Evolutionary conservation across 2,329 filamentous ascomycete genomes (phyloP).

Genomic region (Uncinocarpus reesii): DNA sequence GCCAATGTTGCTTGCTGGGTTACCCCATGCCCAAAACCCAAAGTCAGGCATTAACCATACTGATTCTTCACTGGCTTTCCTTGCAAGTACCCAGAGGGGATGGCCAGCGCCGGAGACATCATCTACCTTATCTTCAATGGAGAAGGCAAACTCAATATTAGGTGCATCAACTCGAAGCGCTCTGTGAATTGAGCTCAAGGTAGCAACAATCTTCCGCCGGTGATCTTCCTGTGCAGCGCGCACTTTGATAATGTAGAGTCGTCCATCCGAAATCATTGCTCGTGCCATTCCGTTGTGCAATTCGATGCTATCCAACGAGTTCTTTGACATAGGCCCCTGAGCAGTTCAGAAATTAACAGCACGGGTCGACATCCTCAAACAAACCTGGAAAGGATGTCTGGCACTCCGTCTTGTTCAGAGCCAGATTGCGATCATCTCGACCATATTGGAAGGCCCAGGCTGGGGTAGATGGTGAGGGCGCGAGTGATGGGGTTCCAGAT

Average conservation of each 20-base stretch:
- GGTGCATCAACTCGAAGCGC: constrained; percentile 36
- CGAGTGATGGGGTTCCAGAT: constrained; percentile 18
- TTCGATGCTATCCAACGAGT: constrained; percentile 24
- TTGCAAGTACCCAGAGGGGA: constrained; percentile 38
- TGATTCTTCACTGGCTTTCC: constrained; percentile 31
- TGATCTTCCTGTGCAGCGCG: constrained; percentile 30
- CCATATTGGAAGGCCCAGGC: constrained; percentile 27
- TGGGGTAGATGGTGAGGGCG: constrained; percentile 1
- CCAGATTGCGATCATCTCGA: constrained; percentile 27
- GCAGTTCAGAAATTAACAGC: constrained; percentile 24
- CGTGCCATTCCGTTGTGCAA: constrained; percentile 28
- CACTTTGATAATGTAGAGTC: constrained; percentile 26
- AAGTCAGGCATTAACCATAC: constrained; percentile 46
- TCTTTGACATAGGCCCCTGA: constrained; percentile 21
- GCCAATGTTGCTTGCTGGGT: constrained; percentile 27
- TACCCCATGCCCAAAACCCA: constrained; percentile 43
- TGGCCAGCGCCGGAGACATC: constrained; percentile 30
- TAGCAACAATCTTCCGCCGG: constrained; percentile 32
- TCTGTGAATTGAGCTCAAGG: constrained; percentile 41
- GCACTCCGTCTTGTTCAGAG: constrained; percentile 25
- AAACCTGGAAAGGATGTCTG: constrained; percentile 28
- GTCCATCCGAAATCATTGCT: constrained; percentile 26
- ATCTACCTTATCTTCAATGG: constrained; percentile 35
- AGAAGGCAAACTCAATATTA: constrained; percentile 42
- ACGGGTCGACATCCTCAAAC: constrained; percentile 29